phyloP scores from a whole-genome alignment of 2,329 filamentous ascomycete species.

The Dissoconium aciculare region DNA sequence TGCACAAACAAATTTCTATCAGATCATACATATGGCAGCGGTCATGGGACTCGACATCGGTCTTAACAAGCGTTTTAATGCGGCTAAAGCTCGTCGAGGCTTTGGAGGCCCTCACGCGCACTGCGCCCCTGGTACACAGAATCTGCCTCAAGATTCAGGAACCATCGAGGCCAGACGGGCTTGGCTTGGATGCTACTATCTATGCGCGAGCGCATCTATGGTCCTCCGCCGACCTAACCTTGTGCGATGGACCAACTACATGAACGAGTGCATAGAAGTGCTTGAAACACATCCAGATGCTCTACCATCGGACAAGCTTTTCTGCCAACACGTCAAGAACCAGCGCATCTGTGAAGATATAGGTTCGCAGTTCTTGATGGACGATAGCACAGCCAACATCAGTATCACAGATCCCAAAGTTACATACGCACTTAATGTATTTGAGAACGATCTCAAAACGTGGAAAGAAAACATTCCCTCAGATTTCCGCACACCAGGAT shows the following conservation, averaged over 20 bases:
- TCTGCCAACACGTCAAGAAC: constrained; percentile 44
- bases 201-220: constrained; percentile 44
- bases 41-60: constrained; percentile 76
- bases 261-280: constrained; percentile 46
- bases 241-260: constrained; percentile 47
- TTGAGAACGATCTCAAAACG: constrained; percentile 38
- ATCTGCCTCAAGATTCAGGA: constrained; percentile 30
- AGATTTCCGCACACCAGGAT: constrained; percentile 22
- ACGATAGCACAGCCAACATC: constrained; percentile 36
- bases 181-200: constrained; percentile 47
- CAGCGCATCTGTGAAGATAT: constrained; percentile 45
- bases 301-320: constrained; percentile 39
- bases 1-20: constrained; percentile 81
- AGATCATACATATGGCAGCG: constrained; percentile 65
- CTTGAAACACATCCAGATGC: constrained; percentile 42
- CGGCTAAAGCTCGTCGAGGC: constrained; percentile 23
- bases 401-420: constrained; percentile 41
- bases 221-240: constrained; percentile 44
- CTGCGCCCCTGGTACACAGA: constrained; percentile 18
- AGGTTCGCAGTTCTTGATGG: constrained; percentile 42
- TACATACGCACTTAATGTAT: constrained; percentile 39
- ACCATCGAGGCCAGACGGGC: constrained; percentile 43
- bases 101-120: constrained; percentile 23
- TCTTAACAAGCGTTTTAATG: constrained; percentile 44
- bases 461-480: constrained; percentile 32